Conservation (phyloP, 352 stramenopile species). For the Phytophthora crassamura region DNA sequence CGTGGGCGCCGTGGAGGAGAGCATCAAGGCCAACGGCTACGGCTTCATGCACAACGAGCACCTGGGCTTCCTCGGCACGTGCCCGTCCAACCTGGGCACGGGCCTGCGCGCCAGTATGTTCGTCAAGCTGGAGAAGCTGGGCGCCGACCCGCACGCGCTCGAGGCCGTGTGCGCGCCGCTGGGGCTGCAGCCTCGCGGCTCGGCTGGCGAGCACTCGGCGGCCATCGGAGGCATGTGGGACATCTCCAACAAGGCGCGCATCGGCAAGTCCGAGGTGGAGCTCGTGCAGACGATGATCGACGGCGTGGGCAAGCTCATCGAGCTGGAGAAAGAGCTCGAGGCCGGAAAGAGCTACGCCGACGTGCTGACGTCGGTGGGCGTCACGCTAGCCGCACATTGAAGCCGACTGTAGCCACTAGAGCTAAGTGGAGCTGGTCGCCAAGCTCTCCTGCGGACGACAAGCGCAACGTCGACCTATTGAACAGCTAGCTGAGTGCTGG, state of each 20-base stretch:
- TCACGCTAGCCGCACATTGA: conserved; percentile 42
- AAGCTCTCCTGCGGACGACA: conserved; percentile 14
- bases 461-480: conserved; percentile 11
- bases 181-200: conserved; percentile 82
- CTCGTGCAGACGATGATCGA: conserved; percentile 97
- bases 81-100: conserved; percentile 89
- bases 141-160: conserved; percentile 71
- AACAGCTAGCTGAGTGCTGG: conserved; percentile 13
- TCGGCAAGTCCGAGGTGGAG: conserved; percentile 95
- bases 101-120: conserved; percentile 87
- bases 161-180: conserved; percentile 79
- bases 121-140: conserved; percentile 85
- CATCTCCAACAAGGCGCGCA: conserved; percentile 94
- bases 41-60: conserved; percentile 91
- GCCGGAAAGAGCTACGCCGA: conserved; percentile 68
- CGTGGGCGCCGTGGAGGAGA: conserved; percentile 79
- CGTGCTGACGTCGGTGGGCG: conserved; percentile 61
- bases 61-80: conserved; percentile 89
- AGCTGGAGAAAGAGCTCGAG: conserved; percentile 91
- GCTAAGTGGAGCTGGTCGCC: conserved; percentile 10
- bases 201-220: conserved; percentile 84
- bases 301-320: conserved; percentile 91
- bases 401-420: conserved; percentile 31
- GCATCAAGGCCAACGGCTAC: conserved; percentile 82
- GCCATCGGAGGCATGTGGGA: conserved; percentile 91